phyloP scores from a whole-genome alignment of 192 early-diverging fungal genomes.

The Umbelopsis isabellina region DNA sequence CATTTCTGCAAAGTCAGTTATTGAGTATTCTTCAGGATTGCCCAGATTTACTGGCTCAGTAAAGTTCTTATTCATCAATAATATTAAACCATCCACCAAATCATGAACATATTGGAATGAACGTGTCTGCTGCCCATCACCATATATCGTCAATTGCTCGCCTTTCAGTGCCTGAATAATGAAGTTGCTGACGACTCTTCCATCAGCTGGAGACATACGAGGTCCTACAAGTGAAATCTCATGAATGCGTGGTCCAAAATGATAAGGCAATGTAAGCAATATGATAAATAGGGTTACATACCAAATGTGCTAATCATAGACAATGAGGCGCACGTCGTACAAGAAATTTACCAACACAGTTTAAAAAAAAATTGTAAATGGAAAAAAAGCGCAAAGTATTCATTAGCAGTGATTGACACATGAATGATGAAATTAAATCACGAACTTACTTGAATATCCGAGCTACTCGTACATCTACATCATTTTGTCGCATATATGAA shows the following conservation, averaged over 20 bases:
- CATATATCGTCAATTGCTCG: slow-evolving; percentile 79
- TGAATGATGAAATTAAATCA: background rate
- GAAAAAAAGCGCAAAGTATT: slow-evolving; percentile 1
- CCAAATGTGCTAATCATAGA: slow-evolving; percentile 31
- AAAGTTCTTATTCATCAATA: slow-evolving; percentile 73
- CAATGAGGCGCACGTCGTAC: slow-evolving; percentile 3
- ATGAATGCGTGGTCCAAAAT: background rate
- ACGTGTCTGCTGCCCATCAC: slow-evolving; percentile 77
- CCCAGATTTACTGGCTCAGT: slow-evolving; percentile 79
- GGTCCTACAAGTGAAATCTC: slow-evolving; percentile 40
- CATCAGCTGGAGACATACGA: slow-evolving; percentile 83
- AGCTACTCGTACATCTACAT: slow-evolving; percentile 76
- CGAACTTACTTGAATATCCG: slow-evolving; percentile 69
- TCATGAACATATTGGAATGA: slow-evolving; percentile 89
- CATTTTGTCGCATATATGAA: slow-evolving; percentile 74
- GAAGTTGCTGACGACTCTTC: slow-evolving; percentile 85
- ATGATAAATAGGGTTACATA: background rate
- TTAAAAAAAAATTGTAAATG: background rate
- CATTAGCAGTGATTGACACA: background rate
- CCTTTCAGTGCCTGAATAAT: slow-evolving; percentile 82
- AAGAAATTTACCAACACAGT: slow-evolving; percentile 28
- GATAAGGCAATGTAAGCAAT: background rate
- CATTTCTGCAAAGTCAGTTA: slow-evolving; percentile 76
- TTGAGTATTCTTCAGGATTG: slow-evolving; percentile 85
- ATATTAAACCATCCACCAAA: slow-evolving; percentile 79